Conservation (phyloP, 2,329 filamentous ascomycete species). For the Sporothrix humicola region DNA sequence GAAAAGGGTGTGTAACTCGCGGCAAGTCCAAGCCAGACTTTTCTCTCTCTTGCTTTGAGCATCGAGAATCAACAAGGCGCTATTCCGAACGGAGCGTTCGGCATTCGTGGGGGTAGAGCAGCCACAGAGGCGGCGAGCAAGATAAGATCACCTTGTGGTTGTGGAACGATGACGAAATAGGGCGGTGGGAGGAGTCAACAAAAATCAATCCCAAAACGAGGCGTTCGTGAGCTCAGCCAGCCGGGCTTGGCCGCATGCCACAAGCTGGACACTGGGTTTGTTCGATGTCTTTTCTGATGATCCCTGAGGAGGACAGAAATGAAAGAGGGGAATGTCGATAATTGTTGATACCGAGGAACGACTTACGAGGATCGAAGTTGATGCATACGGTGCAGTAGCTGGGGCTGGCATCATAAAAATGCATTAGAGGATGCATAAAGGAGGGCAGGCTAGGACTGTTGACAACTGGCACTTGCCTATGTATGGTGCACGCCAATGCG, state of each 20-base stretch:
- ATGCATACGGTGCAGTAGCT: neutral
- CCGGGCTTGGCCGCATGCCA: neutral
- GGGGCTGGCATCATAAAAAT: neutral
- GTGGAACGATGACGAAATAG: slow-evolving; percentile 23
- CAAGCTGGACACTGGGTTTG: neutral
- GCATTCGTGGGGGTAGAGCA: slow-evolving; percentile 16
- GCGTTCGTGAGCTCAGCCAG: slow-evolving; percentile 11
- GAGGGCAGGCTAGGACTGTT: slow-evolving; percentile 12
- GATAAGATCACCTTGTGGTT: slow-evolving; percentile 13
- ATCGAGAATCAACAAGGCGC: neutral
- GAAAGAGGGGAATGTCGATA: neutral
- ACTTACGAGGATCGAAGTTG: neutral
- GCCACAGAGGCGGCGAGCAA: neutral
- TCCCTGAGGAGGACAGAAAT: neutral
- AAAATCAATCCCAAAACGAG: neutral
- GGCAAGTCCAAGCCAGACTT: neutral
- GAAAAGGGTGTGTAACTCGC: slow-evolving; percentile 14
- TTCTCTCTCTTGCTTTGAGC: neutral
- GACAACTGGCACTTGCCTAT: slow-evolving; percentile 33
- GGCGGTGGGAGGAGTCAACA: neutral
- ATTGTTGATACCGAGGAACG: neutral
- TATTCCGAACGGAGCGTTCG: slow-evolving; percentile 1
- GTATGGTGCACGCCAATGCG: slow-evolving; percentile 27
- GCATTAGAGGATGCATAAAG: slow-evolving; percentile 24
- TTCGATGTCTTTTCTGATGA: neutral